These are phyloP conservation scores for Oropetium thomaeum DNA, from an alignment of 176 grass and related monocot genomes.

Conservation along the genomic window DNA sequence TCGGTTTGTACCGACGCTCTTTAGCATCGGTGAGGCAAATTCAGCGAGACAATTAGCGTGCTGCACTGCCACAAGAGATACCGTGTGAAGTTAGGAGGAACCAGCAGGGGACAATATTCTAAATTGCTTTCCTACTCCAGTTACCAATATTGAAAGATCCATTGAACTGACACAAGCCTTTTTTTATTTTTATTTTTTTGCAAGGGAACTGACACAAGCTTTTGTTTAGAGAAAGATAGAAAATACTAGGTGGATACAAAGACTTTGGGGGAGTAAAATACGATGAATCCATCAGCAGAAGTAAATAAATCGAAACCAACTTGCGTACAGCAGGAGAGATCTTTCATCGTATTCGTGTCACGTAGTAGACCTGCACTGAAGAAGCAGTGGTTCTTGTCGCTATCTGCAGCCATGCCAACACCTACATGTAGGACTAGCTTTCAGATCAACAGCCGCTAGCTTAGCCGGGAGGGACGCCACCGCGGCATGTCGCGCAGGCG, in stretches of 20 bases:
- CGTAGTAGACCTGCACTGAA: constrained; percentile 8
- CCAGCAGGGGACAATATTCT: background rate
- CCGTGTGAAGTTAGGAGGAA: constrained; percentile 24
- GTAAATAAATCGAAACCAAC: background rate
- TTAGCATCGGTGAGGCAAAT: background rate
- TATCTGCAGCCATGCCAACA: constrained; percentile 14
- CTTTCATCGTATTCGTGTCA: constrained; percentile 24
- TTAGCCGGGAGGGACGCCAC: background rate
- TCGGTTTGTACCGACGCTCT: background rate
- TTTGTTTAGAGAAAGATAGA: background rate
- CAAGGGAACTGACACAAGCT: too few relatives aligned
- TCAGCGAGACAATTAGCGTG: background rate
- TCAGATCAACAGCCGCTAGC: constrained; percentile 14
- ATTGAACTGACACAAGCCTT: constrained; percentile 8
- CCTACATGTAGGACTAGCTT: constrained; percentile 20
- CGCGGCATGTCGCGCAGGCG: constrained; percentile 26
- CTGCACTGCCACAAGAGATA: background rate
- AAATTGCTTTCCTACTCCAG: background rate
- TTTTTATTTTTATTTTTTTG: background rate
- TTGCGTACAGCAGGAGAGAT: constrained; percentile 1
- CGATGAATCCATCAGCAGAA: background rate
- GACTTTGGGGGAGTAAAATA: constrained; percentile 5
- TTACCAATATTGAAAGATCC: background rate
- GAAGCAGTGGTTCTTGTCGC: constrained; percentile 33
- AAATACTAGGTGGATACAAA: background rate